A percentile compares a stretch with the other conserved stretches of the same genome.
These are phyloP conservation scores for Lantana camara DNA, from an alignment of 257 asterid genomes.

Conservation along the genomic window DNA sequence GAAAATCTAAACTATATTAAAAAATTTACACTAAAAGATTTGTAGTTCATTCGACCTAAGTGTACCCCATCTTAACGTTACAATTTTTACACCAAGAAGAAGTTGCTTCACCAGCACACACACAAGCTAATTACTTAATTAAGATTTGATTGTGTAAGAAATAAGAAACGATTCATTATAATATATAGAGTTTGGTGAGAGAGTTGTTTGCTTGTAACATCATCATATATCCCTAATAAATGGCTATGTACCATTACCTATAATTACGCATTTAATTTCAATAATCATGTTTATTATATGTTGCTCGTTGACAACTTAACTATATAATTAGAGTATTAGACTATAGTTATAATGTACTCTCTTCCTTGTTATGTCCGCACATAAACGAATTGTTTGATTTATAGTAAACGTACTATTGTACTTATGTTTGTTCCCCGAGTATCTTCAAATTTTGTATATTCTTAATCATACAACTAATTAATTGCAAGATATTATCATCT, in stretches of 20 bases:
- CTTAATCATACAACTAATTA: background rate
- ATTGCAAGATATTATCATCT: background rate
- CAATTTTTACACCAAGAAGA: too few relatives aligned
- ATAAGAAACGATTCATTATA: background rate
- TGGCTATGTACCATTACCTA: background rate
- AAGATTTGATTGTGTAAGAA: slow-evolving; percentile 1
- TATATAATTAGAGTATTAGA: too few relatives aligned
- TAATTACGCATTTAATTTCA: background rate
- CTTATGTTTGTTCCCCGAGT: background rate
- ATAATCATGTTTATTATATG: background rate
- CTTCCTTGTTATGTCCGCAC: too few relatives aligned
- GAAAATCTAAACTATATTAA: too few relatives aligned
- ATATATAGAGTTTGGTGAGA: background rate
- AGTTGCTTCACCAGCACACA: slow-evolving; percentile 10
- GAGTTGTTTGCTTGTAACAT: background rate
- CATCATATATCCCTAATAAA: background rate
- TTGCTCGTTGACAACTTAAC: too few relatives aligned
- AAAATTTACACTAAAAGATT: too few relatives aligned
- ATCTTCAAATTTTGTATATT: background rate
- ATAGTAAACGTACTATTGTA: too few relatives aligned
- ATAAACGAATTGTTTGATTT: too few relatives aligned
- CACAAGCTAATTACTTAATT: background rate
- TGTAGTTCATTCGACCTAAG: too few relatives aligned
- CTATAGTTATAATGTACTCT: too few relatives aligned
- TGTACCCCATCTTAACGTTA: too few relatives aligned